phyloP scores from a whole-genome alignment of 164 flowering plant species.

The Aristolochia californica region DNA sequence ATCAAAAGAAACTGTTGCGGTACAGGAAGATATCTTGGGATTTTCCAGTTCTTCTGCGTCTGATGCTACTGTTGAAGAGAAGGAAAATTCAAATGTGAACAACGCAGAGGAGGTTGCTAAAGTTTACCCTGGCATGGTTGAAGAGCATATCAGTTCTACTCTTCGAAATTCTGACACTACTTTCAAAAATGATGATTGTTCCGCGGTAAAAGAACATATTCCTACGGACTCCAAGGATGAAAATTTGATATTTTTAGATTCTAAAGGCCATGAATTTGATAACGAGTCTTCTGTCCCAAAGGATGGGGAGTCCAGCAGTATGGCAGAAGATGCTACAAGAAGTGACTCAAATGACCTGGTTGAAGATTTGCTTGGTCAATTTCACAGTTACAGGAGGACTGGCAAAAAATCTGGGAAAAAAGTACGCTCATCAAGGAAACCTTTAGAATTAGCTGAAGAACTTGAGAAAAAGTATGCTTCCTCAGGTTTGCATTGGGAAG shows the following conservation, averaged over 20 bases:
- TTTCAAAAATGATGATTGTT: too few relatives aligned
- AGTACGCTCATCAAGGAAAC: constrained; percentile 30
- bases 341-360: constrained; percentile 40
- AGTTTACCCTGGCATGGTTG: too few relatives aligned
- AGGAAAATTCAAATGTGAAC: too few relatives aligned
- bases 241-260: constrained; percentile 2
- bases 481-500: constrained; percentile 81
- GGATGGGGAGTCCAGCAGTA: constrained; percentile 18
- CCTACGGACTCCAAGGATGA: constrained; percentile 2
- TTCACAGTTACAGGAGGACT: constrained; percentile 30
- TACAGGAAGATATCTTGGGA: not conserved
- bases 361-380: constrained; percentile 38
- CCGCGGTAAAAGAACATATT: not conserved
- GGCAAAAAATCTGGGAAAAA: constrained; percentile 34
- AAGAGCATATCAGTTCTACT: too few relatives aligned
- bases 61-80: too few relatives aligned
- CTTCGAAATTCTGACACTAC: too few relatives aligned
- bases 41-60: too few relatives aligned
- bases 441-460: constrained; percentile 84
- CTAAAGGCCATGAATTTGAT: not conserved
- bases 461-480: constrained; percentile 79
- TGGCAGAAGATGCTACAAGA: constrained; percentile 18
- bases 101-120: too few relatives aligned
- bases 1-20: not conserved
- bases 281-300: constrained; percentile 4